Conservation (phyloP, 2,329 filamentous ascomycete genomes). For the Saccharata proteae region DNA sequence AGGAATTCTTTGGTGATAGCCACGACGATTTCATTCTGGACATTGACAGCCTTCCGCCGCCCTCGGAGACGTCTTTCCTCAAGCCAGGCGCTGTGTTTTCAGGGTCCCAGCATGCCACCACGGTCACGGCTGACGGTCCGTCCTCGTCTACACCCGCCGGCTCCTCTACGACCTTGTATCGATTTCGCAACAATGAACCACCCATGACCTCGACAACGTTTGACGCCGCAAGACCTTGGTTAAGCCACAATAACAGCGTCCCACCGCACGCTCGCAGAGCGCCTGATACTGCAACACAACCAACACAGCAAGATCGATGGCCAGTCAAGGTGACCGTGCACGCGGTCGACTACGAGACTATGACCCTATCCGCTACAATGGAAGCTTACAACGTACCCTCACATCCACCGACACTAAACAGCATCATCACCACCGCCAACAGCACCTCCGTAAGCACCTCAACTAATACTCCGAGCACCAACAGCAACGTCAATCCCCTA, state of each 20-base stretch:
- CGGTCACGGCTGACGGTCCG: conserved; percentile 16
- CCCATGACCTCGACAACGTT: conserved; percentile 15
- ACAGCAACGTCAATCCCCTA: conserved; percentile 12
- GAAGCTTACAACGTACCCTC: conserved; percentile 56
- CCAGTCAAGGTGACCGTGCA: conserved; percentile 56
- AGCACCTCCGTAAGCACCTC: not conserved
- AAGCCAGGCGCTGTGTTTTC: conserved; percentile 48
- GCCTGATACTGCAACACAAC: conserved; percentile 8
- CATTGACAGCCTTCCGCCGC: conserved; percentile 37
- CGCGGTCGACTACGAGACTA: conserved; percentile 45
- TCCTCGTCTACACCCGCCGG: conserved; percentile 10
- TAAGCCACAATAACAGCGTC: conserved; percentile 20
- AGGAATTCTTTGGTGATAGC: conserved; percentile 41
- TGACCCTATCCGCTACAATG: conserved; percentile 57
- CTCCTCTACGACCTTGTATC: conserved; percentile 15
- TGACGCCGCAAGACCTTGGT: conserved; percentile 25
- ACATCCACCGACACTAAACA: conserved; percentile 18
- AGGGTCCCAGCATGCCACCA: conserved; percentile 48
- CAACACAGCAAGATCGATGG: conserved; percentile 45
- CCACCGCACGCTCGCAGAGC: conserved; percentile 15
- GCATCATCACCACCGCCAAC: conserved; percentile 8
- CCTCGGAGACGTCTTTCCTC: conserved; percentile 48
- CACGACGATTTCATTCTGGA: conserved; percentile 48
- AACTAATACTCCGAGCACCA: conserved; percentile 10
- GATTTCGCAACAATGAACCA: conserved; percentile 14